Conservation (phyloP, 2,329 filamentous ascomycete species). For the Neurospora sp. region DNA sequence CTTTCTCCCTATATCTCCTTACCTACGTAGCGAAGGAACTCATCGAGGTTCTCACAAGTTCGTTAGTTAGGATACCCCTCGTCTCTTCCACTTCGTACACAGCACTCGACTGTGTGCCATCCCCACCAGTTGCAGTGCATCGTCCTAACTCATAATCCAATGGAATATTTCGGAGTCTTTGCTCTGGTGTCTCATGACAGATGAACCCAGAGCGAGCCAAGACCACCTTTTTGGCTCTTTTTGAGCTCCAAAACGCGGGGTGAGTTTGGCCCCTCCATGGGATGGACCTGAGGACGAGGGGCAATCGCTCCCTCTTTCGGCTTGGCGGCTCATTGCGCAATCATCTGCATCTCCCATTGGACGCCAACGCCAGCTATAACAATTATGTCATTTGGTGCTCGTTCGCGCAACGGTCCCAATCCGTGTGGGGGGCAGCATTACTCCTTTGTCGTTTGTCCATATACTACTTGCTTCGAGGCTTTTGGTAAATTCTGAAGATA, state of each 20-base stretch:
- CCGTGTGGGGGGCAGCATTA: neutral
- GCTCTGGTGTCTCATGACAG: neutral
- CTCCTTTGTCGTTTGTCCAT: too few species aligned
- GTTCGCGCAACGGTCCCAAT: conserved; percentile 12
- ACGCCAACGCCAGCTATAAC: neutral
- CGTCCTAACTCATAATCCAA: neutral
- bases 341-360: conserved; percentile 16
- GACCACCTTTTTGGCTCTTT: neutral
- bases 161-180: neutral
- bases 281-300: conserved; percentile 11
- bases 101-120: neutral
- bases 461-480: neutral
- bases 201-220: neutral
- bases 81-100: neutral
- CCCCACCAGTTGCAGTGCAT: neutral
- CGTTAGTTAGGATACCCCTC: neutral
- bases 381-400: conserved; percentile 19
- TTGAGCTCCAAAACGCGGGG: conserved; percentile 11
- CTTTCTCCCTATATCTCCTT: neutral
- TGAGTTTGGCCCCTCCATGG: conserved; percentile 17
- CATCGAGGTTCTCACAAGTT: neutral
- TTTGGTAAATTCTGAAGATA: neutral
- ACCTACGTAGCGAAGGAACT: neutral
- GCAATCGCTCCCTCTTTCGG: conserved; percentile 17
- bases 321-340: conserved; percentile 21